These are phyloP conservation scores for Ceratocystis lukuohia DNA, from an alignment of 2,329 filamentous ascomycete species.

Conservation along the genomic window DNA sequence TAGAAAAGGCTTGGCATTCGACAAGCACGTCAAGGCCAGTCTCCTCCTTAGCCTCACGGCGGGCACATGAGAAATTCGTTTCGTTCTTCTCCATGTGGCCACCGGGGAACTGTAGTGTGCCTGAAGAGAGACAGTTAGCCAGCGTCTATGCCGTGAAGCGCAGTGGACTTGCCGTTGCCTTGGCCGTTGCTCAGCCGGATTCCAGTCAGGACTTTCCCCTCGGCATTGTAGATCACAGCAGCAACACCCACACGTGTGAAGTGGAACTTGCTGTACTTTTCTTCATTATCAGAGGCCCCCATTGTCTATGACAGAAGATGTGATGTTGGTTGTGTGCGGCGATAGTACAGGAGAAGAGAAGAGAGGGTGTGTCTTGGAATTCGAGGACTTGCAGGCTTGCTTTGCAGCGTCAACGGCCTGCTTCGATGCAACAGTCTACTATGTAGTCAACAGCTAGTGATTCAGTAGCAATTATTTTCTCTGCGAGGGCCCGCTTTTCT, in stretches of 20 bases:
- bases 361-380: too few species aligned
- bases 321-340: neutral
- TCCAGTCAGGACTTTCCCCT: conserved; percentile 36
- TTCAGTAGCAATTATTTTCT: too few species aligned
- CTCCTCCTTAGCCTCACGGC: conserved; percentile 56
- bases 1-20: conserved; percentile 22
- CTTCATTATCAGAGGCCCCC: neutral
- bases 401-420: too few species aligned
- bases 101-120: conserved; percentile 55
- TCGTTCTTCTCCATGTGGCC: conserved; percentile 64
- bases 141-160: neutral
- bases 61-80: conserved; percentile 46
- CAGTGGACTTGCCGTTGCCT: conserved; percentile 31
- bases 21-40: conserved; percentile 47
- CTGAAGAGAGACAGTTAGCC: conserved; percentile 25
- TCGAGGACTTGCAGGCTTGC: too few species aligned
- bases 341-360: neutral
- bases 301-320: neutral
- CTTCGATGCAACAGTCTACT: too few species aligned
- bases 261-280: conserved; percentile 19
- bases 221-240: conserved; percentile 31
- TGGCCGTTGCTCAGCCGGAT: conserved; percentile 34
- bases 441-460: too few species aligned
- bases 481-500: too few species aligned
- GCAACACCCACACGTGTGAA: conserved; percentile 37